Evolutionary conservation across 176 grass and related monocot genomes (phyloP).

Genomic region (Avena insularis): DNA sequence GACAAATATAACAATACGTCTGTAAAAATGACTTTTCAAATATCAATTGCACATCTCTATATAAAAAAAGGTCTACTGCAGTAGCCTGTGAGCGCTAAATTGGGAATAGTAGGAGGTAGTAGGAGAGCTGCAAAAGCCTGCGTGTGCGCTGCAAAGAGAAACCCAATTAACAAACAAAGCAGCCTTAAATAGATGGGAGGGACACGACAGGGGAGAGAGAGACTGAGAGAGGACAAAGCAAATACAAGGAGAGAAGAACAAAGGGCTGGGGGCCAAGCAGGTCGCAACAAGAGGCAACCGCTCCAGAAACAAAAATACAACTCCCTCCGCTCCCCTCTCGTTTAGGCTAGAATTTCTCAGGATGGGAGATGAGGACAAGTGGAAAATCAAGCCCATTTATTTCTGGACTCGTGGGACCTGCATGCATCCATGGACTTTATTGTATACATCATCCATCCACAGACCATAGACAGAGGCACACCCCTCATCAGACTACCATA

Average conservation of each 20-base stretch:
- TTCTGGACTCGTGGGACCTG: slow-evolving; percentile 10
- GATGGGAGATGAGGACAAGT: slow-evolving; percentile 10
- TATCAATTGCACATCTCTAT: too few relatives aligned
- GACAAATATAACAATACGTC: too few relatives aligned
- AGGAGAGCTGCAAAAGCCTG: slow-evolving; percentile 31
- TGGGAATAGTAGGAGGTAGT: slow-evolving; percentile 15
- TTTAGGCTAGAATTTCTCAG: slow-evolving; percentile 6
- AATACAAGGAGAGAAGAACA: slow-evolving; percentile 35
- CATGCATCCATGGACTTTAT: not conserved
- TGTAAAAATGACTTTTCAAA: too few relatives aligned
- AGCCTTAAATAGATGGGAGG: not conserved
- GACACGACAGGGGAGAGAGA: not conserved
- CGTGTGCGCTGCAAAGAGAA: not conserved
- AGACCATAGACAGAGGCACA: not conserved
- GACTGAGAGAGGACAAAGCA: not conserved
- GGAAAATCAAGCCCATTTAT: slow-evolving; percentile 44
- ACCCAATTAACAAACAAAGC: slow-evolving; percentile 8
- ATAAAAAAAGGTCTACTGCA: too few relatives aligned
- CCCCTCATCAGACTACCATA: too few relatives aligned
- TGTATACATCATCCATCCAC: not conserved
- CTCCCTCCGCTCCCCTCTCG: not conserved
- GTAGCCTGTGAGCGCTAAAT: slow-evolving; percentile 4
- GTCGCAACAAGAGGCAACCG: slow-evolving; percentile 49
- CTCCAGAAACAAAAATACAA: slow-evolving; percentile 40
- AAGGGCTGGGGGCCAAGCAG: slow-evolving; percentile 29